These are phyloP conservation scores for Rhizopogon rudus DNA, from an alignment of 768 basidiomycete species.

Conservation along the genomic window DNA sequence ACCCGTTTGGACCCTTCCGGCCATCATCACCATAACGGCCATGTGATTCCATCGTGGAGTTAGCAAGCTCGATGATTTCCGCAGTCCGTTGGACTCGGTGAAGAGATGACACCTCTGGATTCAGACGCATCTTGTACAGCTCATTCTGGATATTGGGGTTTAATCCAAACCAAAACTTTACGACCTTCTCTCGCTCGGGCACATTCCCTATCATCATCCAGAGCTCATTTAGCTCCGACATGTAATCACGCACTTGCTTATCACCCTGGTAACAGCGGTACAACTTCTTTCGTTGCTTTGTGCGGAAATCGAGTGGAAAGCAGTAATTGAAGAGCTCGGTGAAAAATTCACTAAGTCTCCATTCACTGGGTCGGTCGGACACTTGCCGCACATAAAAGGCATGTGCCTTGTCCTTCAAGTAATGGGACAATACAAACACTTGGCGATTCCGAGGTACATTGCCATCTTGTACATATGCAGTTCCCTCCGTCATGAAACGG, in stretches of 20 bases:
- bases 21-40: neutral
- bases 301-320: conserved; percentile 27
- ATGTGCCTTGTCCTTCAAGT: conserved; percentile 25
- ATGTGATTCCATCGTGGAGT: neutral
- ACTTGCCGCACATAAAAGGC: conserved; percentile 24
- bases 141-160: conserved; percentile 20
- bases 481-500: conserved; percentile 11
- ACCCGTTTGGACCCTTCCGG: no score
- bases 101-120: neutral
- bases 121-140: conserved; percentile 16
- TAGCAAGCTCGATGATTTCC: conserved; percentile 1
- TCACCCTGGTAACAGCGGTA: conserved; percentile 15
- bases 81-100: neutral
- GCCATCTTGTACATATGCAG: conserved; percentile 16
- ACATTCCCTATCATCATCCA: conserved; percentile 24
- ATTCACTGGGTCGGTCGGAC: conserved; percentile 8
- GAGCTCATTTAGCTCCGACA: conserved; percentile 25
- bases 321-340: conserved; percentile 26
- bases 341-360: conserved; percentile 22
- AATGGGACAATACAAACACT: conserved; percentile 19
- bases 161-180: conserved; percentile 31
- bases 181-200: conserved; percentile 20
- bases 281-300: conserved; percentile 21
- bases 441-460: conserved; percentile 7
- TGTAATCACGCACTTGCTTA: conserved; percentile 21